Evolutionary conservation across 2,329 filamentous ascomycete genomes (phyloP), one percentile per base, ranked within the genome.

Genomic region (Phialocephala subalpina): DNA sequence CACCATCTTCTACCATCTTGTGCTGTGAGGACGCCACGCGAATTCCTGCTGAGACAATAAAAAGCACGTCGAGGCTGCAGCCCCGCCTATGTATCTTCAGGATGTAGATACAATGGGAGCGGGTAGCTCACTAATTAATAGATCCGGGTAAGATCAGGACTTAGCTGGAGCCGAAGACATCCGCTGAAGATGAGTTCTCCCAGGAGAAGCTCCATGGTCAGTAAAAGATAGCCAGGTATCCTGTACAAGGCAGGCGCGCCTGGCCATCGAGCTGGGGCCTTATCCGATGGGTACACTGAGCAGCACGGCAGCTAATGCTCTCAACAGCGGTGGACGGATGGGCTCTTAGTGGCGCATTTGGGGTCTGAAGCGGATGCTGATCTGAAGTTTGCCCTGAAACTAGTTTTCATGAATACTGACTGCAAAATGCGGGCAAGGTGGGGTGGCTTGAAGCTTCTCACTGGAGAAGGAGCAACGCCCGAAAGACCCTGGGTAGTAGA

Each of bases 1-100:
- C 49, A 27, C 60, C 22, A n/a, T 45, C 52, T 33, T 42, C 52
- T 38, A 65, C 65, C 33, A 36, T 47, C 42, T 20, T 27, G 27
- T 58, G 8, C 52, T 7, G 25, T 63, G 20, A 25, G 16, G 20
- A 35, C 47, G 62, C 58, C 58, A 62, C 55, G 25, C 18, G 38
- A 22, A 33, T 25, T 49, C 36, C 25, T 52, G 33, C 18, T 40
- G 22, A 42, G 42, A 36, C 27, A 36, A 33, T n/a, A n/a, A 60
- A 62, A 63, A 29, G 55, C 49, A 64, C 47, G 5, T 59, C 22
- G 27, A 55, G 4, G 40, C 42, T 14, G 52, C 14, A 18, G 52
- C 8, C 18, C 29, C 29, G 55, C n/a, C n/a, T 35, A 25, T 57
- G 35, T 57, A 40, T 57, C 22, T 57, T 57, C 33, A 9, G 14